Percentiles rank a stretch among this genome's conserved stretches.
phyloP scores from a whole-genome alignment of 306 rosid species.

The Pterocarpus santalinus region DNA sequence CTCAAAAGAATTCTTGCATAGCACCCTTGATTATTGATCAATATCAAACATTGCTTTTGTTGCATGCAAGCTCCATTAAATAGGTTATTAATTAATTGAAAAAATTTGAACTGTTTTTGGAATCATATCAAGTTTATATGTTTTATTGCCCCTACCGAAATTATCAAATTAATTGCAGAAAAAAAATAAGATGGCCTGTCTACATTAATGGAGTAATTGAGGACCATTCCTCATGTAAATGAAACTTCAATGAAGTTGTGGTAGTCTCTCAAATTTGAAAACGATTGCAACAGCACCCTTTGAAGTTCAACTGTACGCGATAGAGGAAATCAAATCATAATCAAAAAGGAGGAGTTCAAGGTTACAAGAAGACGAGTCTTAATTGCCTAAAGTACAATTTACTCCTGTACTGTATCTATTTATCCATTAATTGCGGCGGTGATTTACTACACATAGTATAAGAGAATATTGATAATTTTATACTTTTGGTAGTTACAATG shows the following conservation, averaged over 20 bases:
- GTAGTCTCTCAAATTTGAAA: conserved; percentile 45
- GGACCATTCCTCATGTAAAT: conserved; percentile 15
- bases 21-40: neutral
- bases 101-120: neutral
- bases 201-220: conserved; percentile 28
- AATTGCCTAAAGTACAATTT: neutral
- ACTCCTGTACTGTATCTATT: neutral
- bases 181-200: conserved; percentile 36
- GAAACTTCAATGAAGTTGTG: conserved; percentile 24
- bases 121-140: neutral
- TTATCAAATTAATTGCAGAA: neutral
- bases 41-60: conserved; percentile 33
- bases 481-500: neutral
- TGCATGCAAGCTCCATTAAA: neutral
- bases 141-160: neutral
- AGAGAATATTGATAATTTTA: neutral
- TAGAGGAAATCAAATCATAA: conserved; percentile 6
- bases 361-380: neutral
- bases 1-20: conserved; percentile 6
- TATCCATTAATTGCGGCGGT: neutral
- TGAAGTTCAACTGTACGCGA: conserved; percentile 22
- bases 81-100: neutral
- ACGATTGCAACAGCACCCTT: conserved; percentile 33
- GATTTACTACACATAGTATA: neutral
- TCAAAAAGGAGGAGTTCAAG: neutral